phyloP scores from a whole-genome alignment of 2,329 filamentous ascomycete genomes.

The Penicillium sp. region DNA sequence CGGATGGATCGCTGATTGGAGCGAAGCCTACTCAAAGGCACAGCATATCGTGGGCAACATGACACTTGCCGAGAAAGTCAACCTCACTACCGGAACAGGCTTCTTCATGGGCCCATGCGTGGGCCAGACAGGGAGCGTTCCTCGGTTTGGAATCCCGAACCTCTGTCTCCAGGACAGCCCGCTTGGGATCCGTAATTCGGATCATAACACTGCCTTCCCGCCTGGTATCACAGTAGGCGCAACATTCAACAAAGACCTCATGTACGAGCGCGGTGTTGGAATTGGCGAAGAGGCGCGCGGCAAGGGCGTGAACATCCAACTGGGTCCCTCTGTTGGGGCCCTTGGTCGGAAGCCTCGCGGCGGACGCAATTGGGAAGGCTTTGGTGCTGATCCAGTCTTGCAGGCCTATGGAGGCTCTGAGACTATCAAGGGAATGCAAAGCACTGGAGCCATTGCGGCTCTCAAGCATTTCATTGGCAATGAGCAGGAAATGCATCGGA shows the following conservation, averaged over 20 bases:
- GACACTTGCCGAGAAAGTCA: constrained; percentile 80
- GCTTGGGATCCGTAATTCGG: constrained; percentile 70
- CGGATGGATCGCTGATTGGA: constrained; percentile 71
- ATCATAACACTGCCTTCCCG: constrained; percentile 76
- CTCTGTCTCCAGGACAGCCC: constrained; percentile 73
- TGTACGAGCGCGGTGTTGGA: constrained; percentile 68
- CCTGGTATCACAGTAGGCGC: constrained; percentile 76
- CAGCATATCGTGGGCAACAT: constrained; percentile 69
- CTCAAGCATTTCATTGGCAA: constrained; percentile 61
- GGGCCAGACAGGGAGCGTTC: constrained; percentile 73
- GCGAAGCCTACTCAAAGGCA: constrained; percentile 70
- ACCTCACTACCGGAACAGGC: constrained; percentile 71
- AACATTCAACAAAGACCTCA: constrained; percentile 72
- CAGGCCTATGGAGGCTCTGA: constrained; percentile 55
- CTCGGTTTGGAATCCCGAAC: constrained; percentile 70
- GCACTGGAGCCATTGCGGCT: constrained; percentile 58
- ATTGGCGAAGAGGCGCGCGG: constrained; percentile 71
- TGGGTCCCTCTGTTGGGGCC: constrained; percentile 72
- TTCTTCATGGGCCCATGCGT: constrained; percentile 74
- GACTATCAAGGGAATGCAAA: constrained; percentile 60
- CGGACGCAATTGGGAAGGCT: constrained; percentile 75
- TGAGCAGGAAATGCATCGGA: constrained; percentile 50
- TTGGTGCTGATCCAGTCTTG: constrained; percentile 69
- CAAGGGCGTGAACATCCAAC: constrained; percentile 71
- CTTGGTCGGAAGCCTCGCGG: constrained; percentile 71